Conservation (phyloP, 2,329 filamentous ascomycete species). For the Pleurostoma richardsiae region DNA sequence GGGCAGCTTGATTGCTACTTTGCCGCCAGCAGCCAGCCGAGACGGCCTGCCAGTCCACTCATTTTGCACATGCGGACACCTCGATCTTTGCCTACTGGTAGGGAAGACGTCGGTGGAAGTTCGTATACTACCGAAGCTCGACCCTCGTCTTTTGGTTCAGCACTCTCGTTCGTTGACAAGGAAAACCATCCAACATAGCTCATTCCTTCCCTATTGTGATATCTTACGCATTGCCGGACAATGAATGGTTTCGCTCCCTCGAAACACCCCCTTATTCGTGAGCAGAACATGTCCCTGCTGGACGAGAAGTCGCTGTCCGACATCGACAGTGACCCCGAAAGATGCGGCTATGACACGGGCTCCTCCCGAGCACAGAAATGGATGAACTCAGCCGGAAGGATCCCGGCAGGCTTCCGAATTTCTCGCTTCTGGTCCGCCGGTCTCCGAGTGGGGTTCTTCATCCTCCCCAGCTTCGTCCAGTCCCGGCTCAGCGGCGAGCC, state of each 20-base stretch:
- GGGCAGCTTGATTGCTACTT: too few species aligned
- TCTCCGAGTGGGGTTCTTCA: constrained; percentile 34
- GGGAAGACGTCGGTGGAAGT: too few species aligned
- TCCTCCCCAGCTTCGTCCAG: constrained; percentile 50
- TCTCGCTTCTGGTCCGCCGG: constrained; percentile 16
- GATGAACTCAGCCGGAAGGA: constrained; percentile 19
- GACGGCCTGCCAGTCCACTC: too few species aligned
- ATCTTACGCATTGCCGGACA: constrained; percentile 20
- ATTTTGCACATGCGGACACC: too few species aligned
- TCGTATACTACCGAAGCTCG: too few species aligned
- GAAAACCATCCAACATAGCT: neutral
- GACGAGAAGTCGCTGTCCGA: constrained; percentile 39
- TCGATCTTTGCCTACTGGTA: too few species aligned
- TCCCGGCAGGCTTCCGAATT: constrained; percentile 1
- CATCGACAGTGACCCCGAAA: constrained; percentile 32
- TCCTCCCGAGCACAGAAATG: constrained; percentile 22
- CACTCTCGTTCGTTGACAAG: constrained; percentile 1
- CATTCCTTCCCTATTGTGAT: constrained; percentile 1
- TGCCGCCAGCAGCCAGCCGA: too few species aligned
- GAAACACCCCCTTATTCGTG: constrained; percentile 26
- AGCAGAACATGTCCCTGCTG: constrained; percentile 39
- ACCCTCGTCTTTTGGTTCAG: too few species aligned
- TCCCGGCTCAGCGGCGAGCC: constrained; percentile 34
- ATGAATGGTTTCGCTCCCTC: constrained; percentile 34
- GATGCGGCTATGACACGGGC: constrained; percentile 9